Evolutionary conservation across 2,329 filamentous ascomycete species (phyloP), one percentile per base, ranked within the genome.

Genomic region (Trichophyton rubrum): DNA sequence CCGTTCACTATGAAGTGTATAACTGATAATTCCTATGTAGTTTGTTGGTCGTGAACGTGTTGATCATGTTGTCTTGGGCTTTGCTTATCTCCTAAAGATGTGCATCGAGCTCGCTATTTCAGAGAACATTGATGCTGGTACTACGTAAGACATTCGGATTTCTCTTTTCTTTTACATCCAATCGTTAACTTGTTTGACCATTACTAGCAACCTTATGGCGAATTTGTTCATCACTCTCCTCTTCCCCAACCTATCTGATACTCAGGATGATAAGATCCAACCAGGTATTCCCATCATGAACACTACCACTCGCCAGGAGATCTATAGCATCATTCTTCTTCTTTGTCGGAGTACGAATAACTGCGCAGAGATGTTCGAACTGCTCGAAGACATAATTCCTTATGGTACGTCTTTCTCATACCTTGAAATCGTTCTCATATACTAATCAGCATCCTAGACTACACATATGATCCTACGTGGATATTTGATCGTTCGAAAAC

Each of bases 401-500:
- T 77, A 79, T 64, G 79, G 75, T 74, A 62, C 61, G 67, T 69
- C 15, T 74, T 35, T 38, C 41, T 60, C 15, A 58, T 9, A 9
- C n/a, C 13, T 4, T 20, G 7, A 17, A 55, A 38, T 13, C 13
- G 6, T 35, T 17, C n/a, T 7, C 2, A 30, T 60, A 65, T 53
- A 63, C 68, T 71, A 57, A 72, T 63, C n/a, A 62, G 64, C 17
- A 58, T 35, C 64, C 64, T 76, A 58, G 77, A 80, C 5, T 86
- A 87, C 66, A 77, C 78, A 13, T 86, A 85, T 63, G 82, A 88
- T 0, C 75, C 87, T 2, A 75, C 75, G 3, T 82, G 78, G 68
- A 73, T 77, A 55, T 86, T 88, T 63, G 88, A 92, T 58, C 80
- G 85, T 38, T 74, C 73, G 43, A 85, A 82, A 67, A 82, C 84